Evolutionary conservation across 2,329 filamentous ascomycete species (phyloP).

Genomic region (Graphiopsis chlorocephala): DNA sequence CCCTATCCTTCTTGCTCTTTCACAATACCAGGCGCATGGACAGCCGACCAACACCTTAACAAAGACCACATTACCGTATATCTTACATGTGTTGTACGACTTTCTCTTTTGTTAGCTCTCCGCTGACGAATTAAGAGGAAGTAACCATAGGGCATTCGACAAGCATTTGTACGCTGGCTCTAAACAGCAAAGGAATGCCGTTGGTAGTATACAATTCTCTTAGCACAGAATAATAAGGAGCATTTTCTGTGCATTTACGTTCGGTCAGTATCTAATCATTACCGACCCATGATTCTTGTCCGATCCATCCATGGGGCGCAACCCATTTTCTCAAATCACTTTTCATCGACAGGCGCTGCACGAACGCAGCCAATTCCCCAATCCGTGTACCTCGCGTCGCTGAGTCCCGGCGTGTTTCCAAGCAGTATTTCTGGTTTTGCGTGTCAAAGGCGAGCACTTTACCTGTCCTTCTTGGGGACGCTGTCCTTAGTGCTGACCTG

Average conservation of each 20-base stretch:
- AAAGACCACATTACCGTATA: not conserved
- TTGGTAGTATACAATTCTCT: not conserved
- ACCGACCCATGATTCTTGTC: not conserved
- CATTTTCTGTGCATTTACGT: not conserved
- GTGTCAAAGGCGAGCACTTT: constrained; percentile 22
- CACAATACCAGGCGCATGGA: not conserved
- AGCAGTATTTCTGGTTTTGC: not conserved
- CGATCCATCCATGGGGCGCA: not conserved
- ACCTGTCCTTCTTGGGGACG: constrained; percentile 56
- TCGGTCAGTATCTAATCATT: not conserved
- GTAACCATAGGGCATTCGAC: not conserved
- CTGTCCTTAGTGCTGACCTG: constrained; percentile 63
- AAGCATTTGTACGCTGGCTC: not conserved
- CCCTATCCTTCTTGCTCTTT: not conserved
- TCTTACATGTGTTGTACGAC: not conserved
- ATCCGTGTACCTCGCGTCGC: not conserved
- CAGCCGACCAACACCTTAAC: not conserved
- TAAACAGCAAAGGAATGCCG: not conserved
- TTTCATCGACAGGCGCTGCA: not conserved
- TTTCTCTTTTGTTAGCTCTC: not conserved
- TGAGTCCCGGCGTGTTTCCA: not conserved
- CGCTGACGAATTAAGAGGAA: not conserved
- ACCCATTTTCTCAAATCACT: not conserved
- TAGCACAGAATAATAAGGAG: not conserved
- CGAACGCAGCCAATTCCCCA: not conserved